Base-by-base conservation (phyloP, 148 eudicot genomes). In the Silene latifolia region DNA sequence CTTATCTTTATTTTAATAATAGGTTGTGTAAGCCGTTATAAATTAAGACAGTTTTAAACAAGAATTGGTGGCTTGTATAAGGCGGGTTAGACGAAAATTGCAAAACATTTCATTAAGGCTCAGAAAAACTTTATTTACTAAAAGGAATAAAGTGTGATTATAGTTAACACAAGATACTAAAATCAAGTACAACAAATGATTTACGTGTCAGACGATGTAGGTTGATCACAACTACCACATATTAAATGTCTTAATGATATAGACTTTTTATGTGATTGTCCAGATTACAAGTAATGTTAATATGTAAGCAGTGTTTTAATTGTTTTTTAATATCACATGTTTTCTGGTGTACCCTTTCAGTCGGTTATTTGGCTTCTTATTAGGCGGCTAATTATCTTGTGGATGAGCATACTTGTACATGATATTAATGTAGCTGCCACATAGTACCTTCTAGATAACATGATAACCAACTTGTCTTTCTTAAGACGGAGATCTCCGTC, bases 191-290 rank as follows among this genome's bases (percentile, higher is more conserved):
- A 66, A 68, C 27, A 59, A 47, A 76, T 65, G 77, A 76, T 81
- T 81, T 72, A 76, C 80, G 77, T 76, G 83, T 81, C 80, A 3
- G 29, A 76, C 27, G 58, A 10, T 72, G 77, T 73, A 76, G 77
- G 83, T 76, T 81, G 74, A 21, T 24, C 25, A 48, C 77, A 77
- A 81, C 83, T 18, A 81, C 83, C 80, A 77, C 77, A 67, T 27
- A 76, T 66, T 72, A 58, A 67, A 7, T 19, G 53, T 77, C 42
- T 63, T 27, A 72, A 71, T 72, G 53, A 19, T 58, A 24, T 23
- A 9, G 53, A 64, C 63, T 72, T 76, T 44, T 72, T 6, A 32
- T 63, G 73, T 70, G 42, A 72, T 81, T 66, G 76, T 76, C 80
- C 47, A 1, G n/a, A 67, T 80, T 76, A 76, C 19, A 80, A 75